These are phyloP conservation scores for Trifolium fragiferum DNA, from an alignment of 306 rosid genomes.

Conservation along the genomic window DNA sequence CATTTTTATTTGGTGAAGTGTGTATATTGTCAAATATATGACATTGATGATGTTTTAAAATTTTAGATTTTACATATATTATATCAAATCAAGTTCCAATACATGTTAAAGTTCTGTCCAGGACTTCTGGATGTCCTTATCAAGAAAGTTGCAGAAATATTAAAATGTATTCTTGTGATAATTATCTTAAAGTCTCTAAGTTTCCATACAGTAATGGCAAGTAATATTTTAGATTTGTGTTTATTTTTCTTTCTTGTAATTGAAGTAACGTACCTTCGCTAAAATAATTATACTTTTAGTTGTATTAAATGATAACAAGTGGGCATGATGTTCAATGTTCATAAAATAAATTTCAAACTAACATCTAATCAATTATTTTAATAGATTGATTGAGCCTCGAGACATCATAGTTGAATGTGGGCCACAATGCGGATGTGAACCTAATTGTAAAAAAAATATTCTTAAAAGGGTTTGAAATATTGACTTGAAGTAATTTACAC, in stretches of 20 bases:
- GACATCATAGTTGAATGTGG: conserved; percentile 38
- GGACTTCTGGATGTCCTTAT: not conserved
- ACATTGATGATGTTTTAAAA: not conserved
- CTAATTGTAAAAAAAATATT: conserved; percentile 8
- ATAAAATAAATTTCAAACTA: not conserved
- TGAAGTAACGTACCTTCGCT: not conserved
- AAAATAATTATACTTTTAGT: not conserved
- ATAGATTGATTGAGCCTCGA: conserved; percentile 23
- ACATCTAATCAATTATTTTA: not conserved
- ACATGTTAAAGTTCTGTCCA: not conserved
- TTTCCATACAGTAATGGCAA: conserved; percentile 15
- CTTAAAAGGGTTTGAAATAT: conserved; percentile 4
- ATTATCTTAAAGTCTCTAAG: not conserved
- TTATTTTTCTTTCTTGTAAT: not conserved
- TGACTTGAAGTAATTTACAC: conserved; percentile 1
- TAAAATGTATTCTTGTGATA: conserved; percentile 3
- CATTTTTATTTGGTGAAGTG: not conserved
- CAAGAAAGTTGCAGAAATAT: not conserved
- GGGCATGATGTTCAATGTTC: not conserved
- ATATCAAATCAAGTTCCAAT: not conserved
- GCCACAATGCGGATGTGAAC: conserved; percentile 33
- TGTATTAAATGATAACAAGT: not conserved
- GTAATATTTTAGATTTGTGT: conserved; percentile 3
- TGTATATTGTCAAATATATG: not conserved
- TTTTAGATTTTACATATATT: conserved; percentile 27